A percentile compares a stretch with the other conserved stretches of the same genome.
These are phyloP conservation scores for Chaetothyriales sp. DNA, from an alignment of 2,329 filamentous ascomycete genomes.

Conservation along the genomic window DNA sequence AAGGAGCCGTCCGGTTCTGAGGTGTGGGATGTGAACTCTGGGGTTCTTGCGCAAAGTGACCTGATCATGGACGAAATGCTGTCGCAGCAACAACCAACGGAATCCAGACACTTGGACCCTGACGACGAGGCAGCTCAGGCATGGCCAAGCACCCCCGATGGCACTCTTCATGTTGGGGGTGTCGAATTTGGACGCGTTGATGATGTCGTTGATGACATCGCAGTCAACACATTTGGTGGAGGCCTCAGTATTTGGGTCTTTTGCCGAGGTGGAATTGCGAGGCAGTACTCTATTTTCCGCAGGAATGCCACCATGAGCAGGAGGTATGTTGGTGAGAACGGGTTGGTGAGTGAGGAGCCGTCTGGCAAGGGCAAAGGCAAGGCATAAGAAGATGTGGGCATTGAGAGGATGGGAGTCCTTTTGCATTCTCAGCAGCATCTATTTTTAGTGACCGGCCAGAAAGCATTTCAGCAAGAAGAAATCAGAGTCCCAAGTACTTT, in stretches of 20 bases:
- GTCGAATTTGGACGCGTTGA: constrained; percentile 5
- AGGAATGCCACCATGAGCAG: constrained; percentile 1
- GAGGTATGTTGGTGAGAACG: constrained; percentile 8
- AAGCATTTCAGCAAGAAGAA: no score
- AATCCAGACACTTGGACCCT: not conserved
- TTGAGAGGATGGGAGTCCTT: no score
- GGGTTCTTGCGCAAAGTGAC: constrained; percentile 14
- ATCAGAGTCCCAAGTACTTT: no score
- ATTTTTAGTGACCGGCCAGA: no score
- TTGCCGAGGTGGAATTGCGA: constrained; percentile 8
- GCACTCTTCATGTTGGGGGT: constrained; percentile 7
- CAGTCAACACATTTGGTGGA: constrained; percentile 10
- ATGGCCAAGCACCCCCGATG: constrained; percentile 1
- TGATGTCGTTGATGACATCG: constrained; percentile 12
- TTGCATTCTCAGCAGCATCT: no score
- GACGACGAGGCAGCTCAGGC: not conserved
- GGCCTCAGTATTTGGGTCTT: constrained; percentile 15
- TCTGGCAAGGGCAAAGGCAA: constrained; percentile 2
- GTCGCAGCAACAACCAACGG: constrained; percentile 3
- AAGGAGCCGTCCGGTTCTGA: constrained; percentile 5
- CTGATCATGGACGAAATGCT: constrained; percentile 11
- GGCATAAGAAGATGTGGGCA: not conserved
- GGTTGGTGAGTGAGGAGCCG: constrained; percentile 5
- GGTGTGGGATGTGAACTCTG: constrained; percentile 12
- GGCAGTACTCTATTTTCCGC: constrained; percentile 8